phyloP scores from a whole-genome alignment of 73 alveolate genomes.

The Paramecium pentaurelia region DNA sequence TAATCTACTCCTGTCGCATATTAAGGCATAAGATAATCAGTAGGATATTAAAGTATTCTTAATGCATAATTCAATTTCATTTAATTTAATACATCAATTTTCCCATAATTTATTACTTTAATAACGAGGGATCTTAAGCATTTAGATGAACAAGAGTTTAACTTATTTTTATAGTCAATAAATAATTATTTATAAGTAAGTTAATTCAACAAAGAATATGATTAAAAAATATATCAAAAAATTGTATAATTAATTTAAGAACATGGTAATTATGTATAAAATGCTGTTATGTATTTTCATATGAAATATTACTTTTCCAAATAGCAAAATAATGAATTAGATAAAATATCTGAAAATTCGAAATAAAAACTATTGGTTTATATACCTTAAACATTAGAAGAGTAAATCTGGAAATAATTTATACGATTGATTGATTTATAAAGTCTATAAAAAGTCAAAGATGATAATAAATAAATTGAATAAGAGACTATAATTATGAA shows the following conservation, averaged over 20 bases:
- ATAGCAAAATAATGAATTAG: neutral
- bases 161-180: neutral
- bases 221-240: neutral
- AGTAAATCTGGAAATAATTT: neutral
- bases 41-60: neutral
- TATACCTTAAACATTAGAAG: neutral
- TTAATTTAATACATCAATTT: neutral
- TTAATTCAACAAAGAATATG: neutral
- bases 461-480: neutral
- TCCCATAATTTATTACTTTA: neutral
- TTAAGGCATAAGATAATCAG: neutral
- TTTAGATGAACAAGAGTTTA: neutral
- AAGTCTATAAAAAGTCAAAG: neutral
- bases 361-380: neutral
- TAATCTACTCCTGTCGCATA: neutral
- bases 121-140: conserved; percentile 1
- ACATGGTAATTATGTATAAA: neutral
- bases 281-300: neutral
- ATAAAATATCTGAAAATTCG: neutral
- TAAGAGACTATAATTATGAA: neutral
- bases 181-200: neutral
- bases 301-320: neutral
- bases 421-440: neutral
- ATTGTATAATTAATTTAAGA: neutral
- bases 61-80: neutral